phyloP scores from a whole-genome alignment of 306 rosid species.

The Malus domestica region ASM211411v1 NC_041805.1:5338501-5339000 shows the following conservation, averaged over 20 bases:
- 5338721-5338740: slow-evolving; percentile 77
- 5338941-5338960: not conserved
- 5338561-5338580: slow-evolving; percentile 3
- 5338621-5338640: not conserved
- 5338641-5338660: slow-evolving; percentile 43
- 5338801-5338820: slow-evolving; percentile 6
- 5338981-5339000: not conserved
- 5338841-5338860: not conserved
- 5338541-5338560: slow-evolving; percentile 14
- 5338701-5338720: slow-evolving; percentile 92
- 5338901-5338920: not conserved
- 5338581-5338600: not conserved
- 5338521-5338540: slow-evolving; percentile 99
- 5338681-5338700: slow-evolving; percentile 92
- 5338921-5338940: not conserved
- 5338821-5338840: slow-evolving; percentile 15
- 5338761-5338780: slow-evolving; percentile 87
- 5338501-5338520: slow-evolving; percentile 90
- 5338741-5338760: slow-evolving; percentile 97
- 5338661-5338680: slow-evolving; percentile 89
- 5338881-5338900: not conserved
- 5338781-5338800: slow-evolving; percentile 34
- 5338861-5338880: not conserved
- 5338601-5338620: not conserved
- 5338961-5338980: not conserved